These are phyloP conservation scores for Mucor piriformis DNA, from an alignment of 371 early-diverging fungal species.

Conservation along the genomic window DNA sequence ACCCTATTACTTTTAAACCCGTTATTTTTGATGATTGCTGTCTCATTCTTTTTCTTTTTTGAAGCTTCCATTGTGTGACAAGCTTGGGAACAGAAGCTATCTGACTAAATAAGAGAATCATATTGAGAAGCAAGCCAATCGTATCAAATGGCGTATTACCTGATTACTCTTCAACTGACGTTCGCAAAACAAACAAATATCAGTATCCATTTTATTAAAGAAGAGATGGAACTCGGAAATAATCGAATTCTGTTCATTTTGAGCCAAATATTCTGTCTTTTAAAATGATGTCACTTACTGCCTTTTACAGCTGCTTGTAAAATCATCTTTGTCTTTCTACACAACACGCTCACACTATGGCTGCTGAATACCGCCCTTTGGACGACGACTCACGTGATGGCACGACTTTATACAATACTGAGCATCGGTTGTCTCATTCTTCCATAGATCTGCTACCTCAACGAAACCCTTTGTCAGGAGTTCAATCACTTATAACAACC, in stretches of 20 bases:
- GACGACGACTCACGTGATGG: neutral
- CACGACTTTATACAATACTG: neutral
- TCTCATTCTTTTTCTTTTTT: neutral
- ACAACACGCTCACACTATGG: neutral
- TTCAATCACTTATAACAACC: constrained; percentile 7
- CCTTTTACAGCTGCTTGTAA: neutral
- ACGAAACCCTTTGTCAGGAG: neutral
- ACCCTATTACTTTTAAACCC: too few species aligned
- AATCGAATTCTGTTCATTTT: neutral
- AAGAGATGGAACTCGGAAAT: neutral
- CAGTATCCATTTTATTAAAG: too few species aligned
- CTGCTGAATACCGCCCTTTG: constrained; percentile 8
- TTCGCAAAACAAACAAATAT: too few species aligned
- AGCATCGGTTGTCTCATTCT: neutral
- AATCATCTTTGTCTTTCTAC: neutral
- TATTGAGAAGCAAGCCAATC: too few species aligned
- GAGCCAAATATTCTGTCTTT: neutral
- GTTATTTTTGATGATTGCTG: too few species aligned
- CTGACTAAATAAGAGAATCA: too few species aligned
- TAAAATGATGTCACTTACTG: neutral
- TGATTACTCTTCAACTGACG: too few species aligned
- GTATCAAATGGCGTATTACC: too few species aligned
- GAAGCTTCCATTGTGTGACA: too few species aligned
- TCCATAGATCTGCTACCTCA: neutral
- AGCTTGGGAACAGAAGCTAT: too few species aligned